Base-by-base conservation (phyloP, 2,329 filamentous ascomycete genomes). In the Fusarium buharicum region DNA sequence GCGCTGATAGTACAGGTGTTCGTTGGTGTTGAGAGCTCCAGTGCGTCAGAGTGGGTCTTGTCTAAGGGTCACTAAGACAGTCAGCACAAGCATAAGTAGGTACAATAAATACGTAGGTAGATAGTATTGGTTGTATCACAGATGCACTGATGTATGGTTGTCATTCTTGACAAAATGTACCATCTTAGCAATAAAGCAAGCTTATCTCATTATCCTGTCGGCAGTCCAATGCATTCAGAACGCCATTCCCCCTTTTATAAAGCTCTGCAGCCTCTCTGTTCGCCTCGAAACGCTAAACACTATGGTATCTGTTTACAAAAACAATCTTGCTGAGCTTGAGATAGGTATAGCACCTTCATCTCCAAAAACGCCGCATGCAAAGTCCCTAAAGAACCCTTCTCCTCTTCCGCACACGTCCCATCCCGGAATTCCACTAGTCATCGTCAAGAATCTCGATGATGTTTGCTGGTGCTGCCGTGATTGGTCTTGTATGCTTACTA, bases 371-470 rank as follows among this genome's bases (percentile, higher is more conserved):
- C 54, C 64, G 10, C 31, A 33, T 34, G 20, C 16, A 18, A 28
- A 37, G 18, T 34, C 38, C 46, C 37, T 20, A 40, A 24, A 28
- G 13, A 31, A 34, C n/a, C 37, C 27, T 22, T 31, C 48, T 39
- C 24, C 13, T 18, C 44, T 47, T n/a, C 14, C 20, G 17, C 38
- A 31, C 31, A 22, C n/a, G 16, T 30, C 6, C 27, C 13, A 17
- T 16, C 22, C 18, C 18, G 20, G 34, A 28, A 24, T 27, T 9
- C 40, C 30, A 11, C 39, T 49, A 67, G 33, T 68, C 51, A 31
- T 72, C 69, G 28, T 74, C 71, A 50, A 69, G 46, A 44, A 73
- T 73, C 52, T 73, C 72, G 43, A 74, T 73, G 11, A 73, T 50
- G 7, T 45, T 43, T 28, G 55, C 38, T 51, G 59, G 33, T n/a